Conservation (phyloP, 106 monocot genomes). For the Alisma plantagoaquatica region DNA sequence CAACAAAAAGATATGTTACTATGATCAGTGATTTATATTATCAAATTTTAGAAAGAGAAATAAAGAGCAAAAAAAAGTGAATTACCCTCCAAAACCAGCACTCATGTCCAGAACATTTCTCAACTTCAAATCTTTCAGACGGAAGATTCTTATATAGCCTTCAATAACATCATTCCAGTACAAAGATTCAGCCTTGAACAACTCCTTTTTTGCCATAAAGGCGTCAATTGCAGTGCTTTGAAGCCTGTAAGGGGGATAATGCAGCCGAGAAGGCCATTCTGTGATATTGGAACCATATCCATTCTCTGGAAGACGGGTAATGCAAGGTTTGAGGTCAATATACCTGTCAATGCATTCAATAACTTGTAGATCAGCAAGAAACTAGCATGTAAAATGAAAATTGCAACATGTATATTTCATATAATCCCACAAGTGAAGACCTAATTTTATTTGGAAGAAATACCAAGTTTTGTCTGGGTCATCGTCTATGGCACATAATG, state of each 20-base stretch:
- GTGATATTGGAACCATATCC: constrained; percentile 55
- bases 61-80: not conserved
- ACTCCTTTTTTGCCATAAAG: constrained; percentile 54
- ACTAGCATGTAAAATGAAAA: no score
- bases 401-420: no score
- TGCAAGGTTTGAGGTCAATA: constrained; percentile 65
- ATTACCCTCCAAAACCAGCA: constrained; percentile 92
- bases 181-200: constrained; percentile 59
- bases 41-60: no score
- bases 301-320: constrained; percentile 64
- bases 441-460: no score
- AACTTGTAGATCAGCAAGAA: no score
- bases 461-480: constrained; percentile 83
- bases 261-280: constrained; percentile 68
- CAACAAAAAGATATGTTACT: no score
- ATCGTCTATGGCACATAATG: constrained; percentile 59
- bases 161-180: constrained; percentile 64
- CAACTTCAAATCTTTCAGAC: constrained; percentile 49
- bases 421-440: no score
- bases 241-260: constrained; percentile 63
- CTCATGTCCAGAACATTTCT: constrained; percentile 97
- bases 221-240: constrained; percentile 77
- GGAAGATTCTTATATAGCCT: constrained; percentile 42
- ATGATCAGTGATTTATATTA: no score
- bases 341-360: no score